Evolutionary conservation across 108 stramenopile species (phyloP).

Genomic region (Licmophora abbreviata): DNA sequence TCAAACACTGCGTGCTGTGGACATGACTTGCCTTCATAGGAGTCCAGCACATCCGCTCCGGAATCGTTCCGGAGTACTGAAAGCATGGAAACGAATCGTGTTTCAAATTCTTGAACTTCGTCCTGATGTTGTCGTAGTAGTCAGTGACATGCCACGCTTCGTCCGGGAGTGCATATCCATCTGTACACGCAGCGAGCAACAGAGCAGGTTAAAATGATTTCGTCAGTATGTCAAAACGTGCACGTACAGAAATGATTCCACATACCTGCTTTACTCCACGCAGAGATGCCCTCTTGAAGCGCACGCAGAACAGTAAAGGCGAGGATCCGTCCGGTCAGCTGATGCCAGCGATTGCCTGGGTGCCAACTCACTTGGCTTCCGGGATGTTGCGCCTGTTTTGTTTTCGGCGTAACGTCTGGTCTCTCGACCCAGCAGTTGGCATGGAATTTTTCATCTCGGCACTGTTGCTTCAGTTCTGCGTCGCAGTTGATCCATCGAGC

Average conservation of each 20-base stretch:
- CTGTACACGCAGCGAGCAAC: background rate
- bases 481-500: slow-evolving; percentile 46
- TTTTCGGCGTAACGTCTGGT: slow-evolving; percentile 35
- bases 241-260: slow-evolving; percentile 1
- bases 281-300: slow-evolving; percentile 33
- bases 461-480: slow-evolving; percentile 18
- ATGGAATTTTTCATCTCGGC: slow-evolving; percentile 30
- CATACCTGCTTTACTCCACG: slow-evolving; percentile 40
- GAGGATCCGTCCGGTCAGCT: slow-evolving; percentile 42
- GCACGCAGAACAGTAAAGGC: slow-evolving; percentile 50
- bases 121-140: slow-evolving; percentile 22
- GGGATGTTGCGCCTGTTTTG: slow-evolving; percentile 19
- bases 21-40: slow-evolving; percentile 32
- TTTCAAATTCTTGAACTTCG: slow-evolving; percentile 3
- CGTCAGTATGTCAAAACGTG: background rate
- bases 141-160: slow-evolving; percentile 51
- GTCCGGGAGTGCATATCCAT: slow-evolving; percentile 44
- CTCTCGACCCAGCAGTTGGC: slow-evolving; percentile 59
- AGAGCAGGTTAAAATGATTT: background rate
- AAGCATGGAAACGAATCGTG: slow-evolving; percentile 22
- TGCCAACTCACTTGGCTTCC: slow-evolving; percentile 34
- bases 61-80: slow-evolving; percentile 16
- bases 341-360: slow-evolving; percentile 57
- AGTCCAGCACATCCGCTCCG: slow-evolving; percentile 29
- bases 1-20: background rate